A percentile compares a stretch with the other conserved stretches of the same genome.
These are phyloP conservation scores for Piromyces sp. DNA, from an alignment of 192 early-diverging fungal genomes.

Conservation along the genomic window DNA sequence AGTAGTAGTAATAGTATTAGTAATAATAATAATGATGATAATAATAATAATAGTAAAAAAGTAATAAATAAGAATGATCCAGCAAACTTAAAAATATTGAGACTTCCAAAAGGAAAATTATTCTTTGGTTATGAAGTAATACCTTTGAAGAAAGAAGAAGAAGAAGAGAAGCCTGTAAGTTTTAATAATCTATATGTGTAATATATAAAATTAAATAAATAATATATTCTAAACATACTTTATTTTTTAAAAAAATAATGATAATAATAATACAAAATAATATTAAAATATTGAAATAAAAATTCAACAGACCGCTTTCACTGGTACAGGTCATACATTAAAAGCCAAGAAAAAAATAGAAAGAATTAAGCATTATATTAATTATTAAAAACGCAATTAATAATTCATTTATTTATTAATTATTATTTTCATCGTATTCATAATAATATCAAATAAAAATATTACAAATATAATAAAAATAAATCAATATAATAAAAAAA, in stretches of 20 bases:
- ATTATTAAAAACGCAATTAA: no score
- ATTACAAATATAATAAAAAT: no score
- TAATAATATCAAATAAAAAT: no score
- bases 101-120: neutral
- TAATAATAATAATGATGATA: slow-evolving; percentile 61
- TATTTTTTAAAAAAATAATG: neutral
- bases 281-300: neutral
- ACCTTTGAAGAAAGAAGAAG: slow-evolving; percentile 35
- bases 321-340: neutral
- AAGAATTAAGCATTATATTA: no score
- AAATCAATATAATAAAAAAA: no score
- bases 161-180: slow-evolving; percentile 7
- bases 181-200: slow-evolving; percentile 1
- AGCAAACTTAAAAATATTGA: neutral
- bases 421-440: no score
- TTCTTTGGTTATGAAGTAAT: slow-evolving; percentile 44
- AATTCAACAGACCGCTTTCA: neutral
- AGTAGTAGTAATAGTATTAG: slow-evolving; percentile 33
- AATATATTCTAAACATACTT: neutral
- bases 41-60: slow-evolving; percentile 61
- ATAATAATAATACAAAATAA: neutral
- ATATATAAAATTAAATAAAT: neutral
- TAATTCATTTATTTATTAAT: no score
- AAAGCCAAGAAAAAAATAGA: neutral
- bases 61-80: neutral